Conservation (phyloP, 1,284 basidiomycete species). For the Microbotryomycetes sp. region DNA sequence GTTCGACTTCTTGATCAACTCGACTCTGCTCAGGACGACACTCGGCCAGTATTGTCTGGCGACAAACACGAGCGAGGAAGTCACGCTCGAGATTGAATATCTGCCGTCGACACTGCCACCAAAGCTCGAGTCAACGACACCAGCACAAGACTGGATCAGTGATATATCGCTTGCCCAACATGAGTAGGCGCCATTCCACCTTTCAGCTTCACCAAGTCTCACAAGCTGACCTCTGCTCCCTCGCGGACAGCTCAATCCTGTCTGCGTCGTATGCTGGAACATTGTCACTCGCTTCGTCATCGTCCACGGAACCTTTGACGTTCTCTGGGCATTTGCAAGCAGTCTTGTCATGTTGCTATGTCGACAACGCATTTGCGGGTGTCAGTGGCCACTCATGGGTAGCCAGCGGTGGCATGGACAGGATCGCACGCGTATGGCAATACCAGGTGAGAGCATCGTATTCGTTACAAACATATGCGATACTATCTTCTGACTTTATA, state of each 20-base stretch:
- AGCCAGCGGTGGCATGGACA: constrained; percentile 75
- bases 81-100: constrained; percentile 88
- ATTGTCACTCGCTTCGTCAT: constrained; percentile 34
- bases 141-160: constrained; percentile 92
- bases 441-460: constrained; percentile 17
- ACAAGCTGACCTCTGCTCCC: background rate
- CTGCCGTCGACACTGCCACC: constrained; percentile 88
- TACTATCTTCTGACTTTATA: constrained; percentile 37
- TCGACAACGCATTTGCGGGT: constrained; percentile 45
- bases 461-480: background rate
- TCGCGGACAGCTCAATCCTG: constrained; percentile 35
- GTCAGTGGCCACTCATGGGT: constrained; percentile 47
- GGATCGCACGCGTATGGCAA: constrained; percentile 47
- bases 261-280: constrained; percentile 41
- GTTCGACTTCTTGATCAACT: constrained; percentile 86
- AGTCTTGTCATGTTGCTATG: constrained; percentile 61
- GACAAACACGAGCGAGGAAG: constrained; percentile 54
- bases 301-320: constrained; percentile 39
- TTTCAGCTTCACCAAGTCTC: background rate
- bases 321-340: constrained; percentile 56
- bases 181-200: constrained; percentile 50
- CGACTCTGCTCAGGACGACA: constrained; percentile 64
- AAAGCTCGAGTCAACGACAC: constrained; percentile 66
- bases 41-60: constrained; percentile 71
- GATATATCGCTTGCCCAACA: constrained; percentile 61